A percentile compares a stretch with the other conserved stretches of the same genome.
Evolutionary conservation across 2,329 filamentous ascomycete species (phyloP).

Genomic region (Pseudogymnoascus sp.): DNA sequence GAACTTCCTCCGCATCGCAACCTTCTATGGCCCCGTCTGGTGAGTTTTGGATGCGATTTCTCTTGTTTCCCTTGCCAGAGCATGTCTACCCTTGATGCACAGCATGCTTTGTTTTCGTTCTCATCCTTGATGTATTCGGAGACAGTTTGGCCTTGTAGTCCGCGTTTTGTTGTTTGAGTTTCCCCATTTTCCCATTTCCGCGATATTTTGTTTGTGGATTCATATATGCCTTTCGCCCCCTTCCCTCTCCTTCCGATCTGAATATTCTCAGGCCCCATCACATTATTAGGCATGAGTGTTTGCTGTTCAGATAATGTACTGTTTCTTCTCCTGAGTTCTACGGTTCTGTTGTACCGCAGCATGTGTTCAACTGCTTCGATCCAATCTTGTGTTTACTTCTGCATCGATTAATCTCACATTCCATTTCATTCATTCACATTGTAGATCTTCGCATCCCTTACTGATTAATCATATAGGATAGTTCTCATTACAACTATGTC

Average conservation of each 20-base stretch:
- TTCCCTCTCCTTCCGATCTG: background rate
- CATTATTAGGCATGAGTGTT: background rate
- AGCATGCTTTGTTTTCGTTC: background rate
- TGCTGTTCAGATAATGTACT: background rate
- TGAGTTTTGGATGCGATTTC: constrained; percentile 28
- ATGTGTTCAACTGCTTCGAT: background rate
- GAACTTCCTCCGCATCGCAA: constrained; percentile 63
- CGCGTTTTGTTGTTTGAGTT: background rate
- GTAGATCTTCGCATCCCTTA: constrained; percentile 14
- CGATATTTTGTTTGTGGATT: background rate
- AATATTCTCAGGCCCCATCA: background rate
- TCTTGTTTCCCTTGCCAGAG: background rate
- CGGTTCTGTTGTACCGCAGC: background rate
- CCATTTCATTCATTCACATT: background rate
- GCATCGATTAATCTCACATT: background rate
- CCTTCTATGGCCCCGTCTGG: constrained; percentile 69
- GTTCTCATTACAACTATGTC: constrained; percentile 51
- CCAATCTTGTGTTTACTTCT: background rate
- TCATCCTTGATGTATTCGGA: background rate
- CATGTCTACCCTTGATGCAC: background rate
- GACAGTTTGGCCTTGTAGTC: background rate
- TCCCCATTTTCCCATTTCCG: background rate
- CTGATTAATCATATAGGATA: constrained; percentile 36
- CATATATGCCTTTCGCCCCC: background rate
- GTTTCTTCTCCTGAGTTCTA: background rate